phyloP scores from a whole-genome alignment of 225 moss, liverwort and hornwort genomes.

The Bryoerythrophyllum caledonicum region DNA sequence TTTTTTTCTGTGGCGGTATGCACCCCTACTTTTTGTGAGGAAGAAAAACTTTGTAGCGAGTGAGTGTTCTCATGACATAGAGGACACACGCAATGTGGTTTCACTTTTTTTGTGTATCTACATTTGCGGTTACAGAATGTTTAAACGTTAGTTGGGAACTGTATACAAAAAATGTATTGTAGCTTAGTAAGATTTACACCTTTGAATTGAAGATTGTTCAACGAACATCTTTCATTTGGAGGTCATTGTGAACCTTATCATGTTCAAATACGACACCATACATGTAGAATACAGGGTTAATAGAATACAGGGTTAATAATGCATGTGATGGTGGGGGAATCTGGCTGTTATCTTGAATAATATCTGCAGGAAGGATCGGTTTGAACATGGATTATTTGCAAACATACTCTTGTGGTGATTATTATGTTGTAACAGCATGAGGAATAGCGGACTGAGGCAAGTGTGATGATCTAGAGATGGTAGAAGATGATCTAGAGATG shows the following conservation, averaged over 20 bases:
- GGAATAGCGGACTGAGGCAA: conserved; percentile 5
- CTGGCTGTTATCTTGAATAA: background rate
- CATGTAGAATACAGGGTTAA: background rate
- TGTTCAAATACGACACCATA: background rate
- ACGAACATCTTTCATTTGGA: no score
- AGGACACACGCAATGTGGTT: background rate
- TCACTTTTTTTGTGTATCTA: background rate
- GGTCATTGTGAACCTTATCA: background rate
- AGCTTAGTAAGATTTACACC: no score
- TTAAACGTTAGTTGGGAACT: no score
- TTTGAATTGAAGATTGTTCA: no score
- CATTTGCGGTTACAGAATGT: background rate
- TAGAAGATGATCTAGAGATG: background rate
- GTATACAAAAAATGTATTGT: no score
- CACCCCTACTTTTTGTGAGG: background rate
- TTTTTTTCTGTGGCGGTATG: background rate
- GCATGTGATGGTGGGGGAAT: background rate
- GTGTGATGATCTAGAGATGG: background rate
- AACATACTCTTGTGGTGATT: background rate
- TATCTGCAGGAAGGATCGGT: conserved; percentile 1
- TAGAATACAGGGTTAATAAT: background rate
- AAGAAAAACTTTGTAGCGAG: no score
- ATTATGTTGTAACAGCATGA: background rate
- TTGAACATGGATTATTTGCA: conserved; percentile 2
- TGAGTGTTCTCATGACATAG: background rate